Conservation (phyloP, 1,139 yeast species). For the Geotrichum reessii region DNA sequence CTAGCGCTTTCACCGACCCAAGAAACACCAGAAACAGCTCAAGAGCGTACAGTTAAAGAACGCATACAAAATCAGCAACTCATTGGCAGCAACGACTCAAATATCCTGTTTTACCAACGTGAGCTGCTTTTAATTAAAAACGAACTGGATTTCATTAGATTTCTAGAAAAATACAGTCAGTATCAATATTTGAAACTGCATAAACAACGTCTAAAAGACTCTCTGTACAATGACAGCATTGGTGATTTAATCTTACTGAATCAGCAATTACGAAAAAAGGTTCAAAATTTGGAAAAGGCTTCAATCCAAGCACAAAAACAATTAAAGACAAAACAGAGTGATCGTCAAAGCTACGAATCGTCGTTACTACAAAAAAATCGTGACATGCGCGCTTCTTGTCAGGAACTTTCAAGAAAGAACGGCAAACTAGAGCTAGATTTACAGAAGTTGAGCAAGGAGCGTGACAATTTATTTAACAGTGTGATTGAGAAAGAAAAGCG, state of each 20-base stretch:
- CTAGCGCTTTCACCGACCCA: slow-evolving; percentile 4
- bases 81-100: slow-evolving; percentile 14
- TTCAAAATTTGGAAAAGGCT: slow-evolving; percentile 2
- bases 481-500: slow-evolving; percentile 19
- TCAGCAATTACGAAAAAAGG: slow-evolving; percentile 3
- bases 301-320: slow-evolving; percentile 14
- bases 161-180: slow-evolving; percentile 49
- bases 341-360: slow-evolving; percentile 14
- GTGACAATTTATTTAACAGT: slow-evolving; percentile 15
- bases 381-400: slow-evolving; percentile 23
- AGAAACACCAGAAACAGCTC: not conserved
- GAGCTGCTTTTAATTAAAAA: slow-evolving; percentile 54
- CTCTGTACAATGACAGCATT: slow-evolving; percentile 23
- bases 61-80: slow-evolving; percentile 6
- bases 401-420: slow-evolving; percentile 21
- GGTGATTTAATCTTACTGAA: slow-evolving; percentile 11
- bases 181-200: slow-evolving; percentile 41
- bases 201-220: slow-evolving; percentile 35
- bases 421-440: slow-evolving; percentile 22
- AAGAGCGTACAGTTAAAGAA: not conserved
- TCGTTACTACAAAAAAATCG: slow-evolving; percentile 24
- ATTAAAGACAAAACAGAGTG: slow-evolving; percentile 8
- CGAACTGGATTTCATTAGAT: slow-evolving; percentile 58
- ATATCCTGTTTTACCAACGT: slow-evolving; percentile 47
- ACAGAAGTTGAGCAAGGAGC: slow-evolving; percentile 25